phyloP scores from a whole-genome alignment of 805 yeast species.

The Ogataea saltuana region DNA sequence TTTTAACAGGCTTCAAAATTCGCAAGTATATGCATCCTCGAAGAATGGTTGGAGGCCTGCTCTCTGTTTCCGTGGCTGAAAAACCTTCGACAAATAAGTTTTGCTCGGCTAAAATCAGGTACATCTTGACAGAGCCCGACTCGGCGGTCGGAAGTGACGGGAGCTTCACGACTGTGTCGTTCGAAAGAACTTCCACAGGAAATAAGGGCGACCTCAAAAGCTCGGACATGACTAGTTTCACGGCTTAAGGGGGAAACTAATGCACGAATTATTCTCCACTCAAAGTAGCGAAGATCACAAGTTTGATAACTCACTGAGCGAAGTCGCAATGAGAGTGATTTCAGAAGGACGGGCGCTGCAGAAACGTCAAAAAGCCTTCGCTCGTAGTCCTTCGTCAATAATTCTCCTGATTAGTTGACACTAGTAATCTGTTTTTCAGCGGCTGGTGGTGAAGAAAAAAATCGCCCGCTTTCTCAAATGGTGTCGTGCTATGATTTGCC shows the following conservation, averaged over 20 bases:
- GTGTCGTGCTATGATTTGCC: too few relatives aligned
- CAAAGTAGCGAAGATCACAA: too few relatives aligned
- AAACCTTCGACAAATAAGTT: slow-evolving; percentile 82
- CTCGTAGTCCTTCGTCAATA: too few relatives aligned
- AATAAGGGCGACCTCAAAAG: slow-evolving; percentile 45
- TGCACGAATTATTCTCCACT: too few relatives aligned
- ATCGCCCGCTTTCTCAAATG: too few relatives aligned
- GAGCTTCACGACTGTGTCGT: slow-evolving; percentile 45
- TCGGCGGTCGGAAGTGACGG: slow-evolving; percentile 60
- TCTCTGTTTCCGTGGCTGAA: slow-evolving; percentile 58
- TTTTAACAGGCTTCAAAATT: slow-evolving; percentile 67
- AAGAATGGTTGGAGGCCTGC: slow-evolving; percentile 73
- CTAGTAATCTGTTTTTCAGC: too few relatives aligned
- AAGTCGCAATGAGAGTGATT: too few relatives aligned
- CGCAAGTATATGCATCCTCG: slow-evolving; percentile 78
- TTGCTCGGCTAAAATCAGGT: slow-evolving; percentile 76
- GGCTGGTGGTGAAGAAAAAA: too few relatives aligned
- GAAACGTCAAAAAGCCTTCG: too few relatives aligned
- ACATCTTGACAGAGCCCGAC: slow-evolving; percentile 67
- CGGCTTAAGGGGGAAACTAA: neutral
- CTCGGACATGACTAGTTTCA: slow-evolving; percentile 15
- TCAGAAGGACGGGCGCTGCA: too few relatives aligned
- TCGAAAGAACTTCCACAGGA: slow-evolving; percentile 42
- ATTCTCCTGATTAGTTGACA: too few relatives aligned
- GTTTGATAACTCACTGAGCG: too few relatives aligned